Evolutionary conservation across 495 filamentous ascomycete species (phyloP), one percentile per base, ranked within the genome.

Genomic region (Talaromyces proteolyticus): DNA sequence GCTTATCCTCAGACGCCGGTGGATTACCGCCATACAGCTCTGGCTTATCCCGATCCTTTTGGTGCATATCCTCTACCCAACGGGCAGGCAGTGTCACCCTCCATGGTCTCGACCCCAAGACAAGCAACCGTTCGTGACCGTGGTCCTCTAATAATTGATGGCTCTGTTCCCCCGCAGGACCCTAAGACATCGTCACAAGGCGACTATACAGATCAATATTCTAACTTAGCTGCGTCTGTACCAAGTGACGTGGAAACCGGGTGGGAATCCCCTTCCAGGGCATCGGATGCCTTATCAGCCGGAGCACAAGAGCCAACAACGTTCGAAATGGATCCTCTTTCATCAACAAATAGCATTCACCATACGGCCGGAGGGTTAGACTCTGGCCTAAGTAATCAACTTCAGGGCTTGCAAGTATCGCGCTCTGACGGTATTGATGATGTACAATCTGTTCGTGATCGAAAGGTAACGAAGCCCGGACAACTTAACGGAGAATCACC

Each of bases 81-180:
- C 3, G 40, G 52, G 18, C 63, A 62, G 26, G 18, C 54, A 11
- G 49, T 56, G 8, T 46, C 49, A 34, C 49, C 25, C 6, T n/a
- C n/a, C 48, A 6, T 42, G 51, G 17, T 60, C 50, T 38, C 64
- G 51, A 45, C 60, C 55, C 16, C 49, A 59, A 16, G 41, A 55
- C 21, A 53, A 12, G 24, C 58, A 3, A 51, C 55, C 3, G 55
- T 60, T 11, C 53, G 62, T 25, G 51, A 51, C 21, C 63, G 69
- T 21, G 63, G 66, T 37, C 73, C 72, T 26, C 51, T 75, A 54
- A 74, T 75, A 44, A 66, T 75, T 6, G 68, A 74, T 62, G 67
- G 69, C 12, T 70, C 73, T 11, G 68, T 74, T 23, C 66, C 65
- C 24, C 64, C 62, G 6, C 66, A 59, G 54, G 66, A 72, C 34